Conservation (phyloP, 495 filamentous ascomycete species). For the Penicillium longicatenatum region DNA sequence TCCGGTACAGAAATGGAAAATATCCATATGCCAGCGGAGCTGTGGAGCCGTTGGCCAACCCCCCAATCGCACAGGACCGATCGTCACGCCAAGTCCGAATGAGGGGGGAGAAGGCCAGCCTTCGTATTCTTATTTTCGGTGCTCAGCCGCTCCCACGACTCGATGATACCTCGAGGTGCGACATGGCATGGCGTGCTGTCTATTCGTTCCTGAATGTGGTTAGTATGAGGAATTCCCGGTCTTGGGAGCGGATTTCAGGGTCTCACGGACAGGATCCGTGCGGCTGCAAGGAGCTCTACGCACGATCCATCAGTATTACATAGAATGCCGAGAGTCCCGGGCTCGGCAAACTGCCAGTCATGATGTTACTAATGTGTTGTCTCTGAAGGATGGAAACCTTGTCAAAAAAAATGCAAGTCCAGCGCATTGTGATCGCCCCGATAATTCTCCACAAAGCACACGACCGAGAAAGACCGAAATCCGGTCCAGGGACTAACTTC, state of each 20-base stretch:
- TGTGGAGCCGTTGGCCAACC: neutral
- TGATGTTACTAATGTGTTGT: neutral
- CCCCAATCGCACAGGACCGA: conserved; percentile 20
- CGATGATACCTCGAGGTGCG: conserved; percentile 23
- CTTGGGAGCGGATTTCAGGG: neutral
- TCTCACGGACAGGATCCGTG: conserved; percentile 7
- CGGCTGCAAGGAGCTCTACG: conserved; percentile 21
- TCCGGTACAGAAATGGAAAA: conserved; percentile 8
- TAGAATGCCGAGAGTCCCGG: neutral
- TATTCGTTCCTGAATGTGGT: neutral
- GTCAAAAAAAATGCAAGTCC: neutral
- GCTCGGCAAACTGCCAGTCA: neutral
- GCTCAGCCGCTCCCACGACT: neutral
- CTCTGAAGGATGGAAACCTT: neutral
- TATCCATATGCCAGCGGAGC: neutral
- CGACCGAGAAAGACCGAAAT: neutral
- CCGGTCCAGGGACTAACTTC: neutral
- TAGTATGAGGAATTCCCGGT: neutral
- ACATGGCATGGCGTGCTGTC: conserved; percentile 8
- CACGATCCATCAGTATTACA: conserved; percentile 1
- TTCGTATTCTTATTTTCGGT: conserved; percentile 4
- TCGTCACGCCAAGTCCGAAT: conserved; percentile 27
- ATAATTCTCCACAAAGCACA: conserved; percentile 9
- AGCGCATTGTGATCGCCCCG: neutral
- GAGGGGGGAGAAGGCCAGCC: conserved; percentile 10